Evolutionary conservation across 2,329 filamentous ascomycete species (phyloP).

Genomic region (Cercospora sp.): DNA sequence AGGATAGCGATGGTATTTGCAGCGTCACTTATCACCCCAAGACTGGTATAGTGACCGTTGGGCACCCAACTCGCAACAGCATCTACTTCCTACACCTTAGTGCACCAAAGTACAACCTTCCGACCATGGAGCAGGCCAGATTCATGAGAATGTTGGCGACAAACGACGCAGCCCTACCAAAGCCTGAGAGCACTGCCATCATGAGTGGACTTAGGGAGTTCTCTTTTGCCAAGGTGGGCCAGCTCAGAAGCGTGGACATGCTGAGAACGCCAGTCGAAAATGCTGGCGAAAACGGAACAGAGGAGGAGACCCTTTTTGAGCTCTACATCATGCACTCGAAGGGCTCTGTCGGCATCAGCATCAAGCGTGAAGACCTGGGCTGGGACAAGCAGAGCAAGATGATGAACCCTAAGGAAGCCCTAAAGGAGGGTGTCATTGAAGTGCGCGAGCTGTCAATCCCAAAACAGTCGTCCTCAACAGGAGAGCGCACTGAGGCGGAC

Average conservation of each 20-base stretch:
- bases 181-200: conserved; percentile 92
- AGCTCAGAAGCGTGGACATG: conserved; percentile 87
- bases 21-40: conserved; percentile 91
- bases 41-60: conserved; percentile 90
- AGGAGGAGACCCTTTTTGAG: conserved; percentile 81
- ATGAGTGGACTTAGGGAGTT: conserved; percentile 96
- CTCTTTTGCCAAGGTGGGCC: conserved; percentile 82
- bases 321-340: conserved; percentile 97
- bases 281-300: conserved; percentile 57
- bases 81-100: conserved; percentile 97
- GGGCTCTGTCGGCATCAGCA: conserved; percentile 84
- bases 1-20: conserved; percentile 92
- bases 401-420: conserved; percentile 72
- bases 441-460: conserved; percentile 63
- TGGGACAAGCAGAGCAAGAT: conserved; percentile 92
- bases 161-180: conserved; percentile 71
- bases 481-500: conserved; percentile 26
- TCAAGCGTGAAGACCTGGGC: conserved; percentile 86
- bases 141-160: conserved; percentile 78
- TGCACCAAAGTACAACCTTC: conserved; percentile 85
- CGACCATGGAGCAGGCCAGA: conserved; percentile 78
- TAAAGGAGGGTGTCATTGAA: conserved; percentile 70
- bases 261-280: conserved; percentile 63
- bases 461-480: conserved; percentile 21
- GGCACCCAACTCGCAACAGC: conserved; percentile 94